Evolutionary conservation across 495 filamentous ascomycete species (phyloP).

Genomic region (Xylaria bambusicola): DNA sequence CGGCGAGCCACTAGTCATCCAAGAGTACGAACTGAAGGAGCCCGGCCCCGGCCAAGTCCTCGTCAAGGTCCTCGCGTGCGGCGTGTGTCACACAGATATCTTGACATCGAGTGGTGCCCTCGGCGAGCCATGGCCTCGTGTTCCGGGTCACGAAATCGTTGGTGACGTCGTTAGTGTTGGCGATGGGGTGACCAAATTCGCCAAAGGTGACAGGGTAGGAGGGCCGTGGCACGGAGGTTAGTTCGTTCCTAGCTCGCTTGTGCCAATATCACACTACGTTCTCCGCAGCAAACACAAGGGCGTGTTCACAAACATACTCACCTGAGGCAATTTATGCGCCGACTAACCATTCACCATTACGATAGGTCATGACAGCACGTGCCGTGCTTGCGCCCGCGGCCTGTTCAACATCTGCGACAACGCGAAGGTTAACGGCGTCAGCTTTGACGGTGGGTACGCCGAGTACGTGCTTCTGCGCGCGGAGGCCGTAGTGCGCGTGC

Average conservation of each 20-base stretch:
- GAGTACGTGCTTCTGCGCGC: slow-evolving; percentile 63
- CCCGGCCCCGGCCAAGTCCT: slow-evolving; percentile 50
- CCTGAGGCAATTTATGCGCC: too few species aligned
- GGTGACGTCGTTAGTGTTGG: slow-evolving; percentile 55
- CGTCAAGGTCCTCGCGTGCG: slow-evolving; percentile 56
- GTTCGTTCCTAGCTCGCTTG: slow-evolving; percentile 8
- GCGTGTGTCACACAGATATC: slow-evolving; percentile 54
- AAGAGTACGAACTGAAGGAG: slow-evolving; percentile 44
- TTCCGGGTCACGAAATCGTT: slow-evolving; percentile 59
- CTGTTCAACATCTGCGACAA: slow-evolving; percentile 59
- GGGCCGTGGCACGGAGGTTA: slow-evolving; percentile 60
- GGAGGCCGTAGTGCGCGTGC: slow-evolving; percentile 67
- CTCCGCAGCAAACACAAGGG: too few species aligned
- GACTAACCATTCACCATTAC: neutral
- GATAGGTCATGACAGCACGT: slow-evolving; percentile 45
- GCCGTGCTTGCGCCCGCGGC: slow-evolving; percentile 50
- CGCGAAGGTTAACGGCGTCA: slow-evolving; percentile 53
- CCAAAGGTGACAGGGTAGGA: slow-evolving; percentile 53
- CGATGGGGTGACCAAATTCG: slow-evolving; percentile 44
- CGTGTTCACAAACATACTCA: too few species aligned
- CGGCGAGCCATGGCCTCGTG: slow-evolving; percentile 49
- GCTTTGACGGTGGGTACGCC: slow-evolving; percentile 58
- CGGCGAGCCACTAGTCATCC: slow-evolving; percentile 41
- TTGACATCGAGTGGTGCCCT: slow-evolving; percentile 39
- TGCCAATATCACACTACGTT: slow-evolving; percentile 13